phyloP scores from a whole-genome alignment of 2,329 filamentous ascomycete species.

The Alternaria sp. region DNA sequence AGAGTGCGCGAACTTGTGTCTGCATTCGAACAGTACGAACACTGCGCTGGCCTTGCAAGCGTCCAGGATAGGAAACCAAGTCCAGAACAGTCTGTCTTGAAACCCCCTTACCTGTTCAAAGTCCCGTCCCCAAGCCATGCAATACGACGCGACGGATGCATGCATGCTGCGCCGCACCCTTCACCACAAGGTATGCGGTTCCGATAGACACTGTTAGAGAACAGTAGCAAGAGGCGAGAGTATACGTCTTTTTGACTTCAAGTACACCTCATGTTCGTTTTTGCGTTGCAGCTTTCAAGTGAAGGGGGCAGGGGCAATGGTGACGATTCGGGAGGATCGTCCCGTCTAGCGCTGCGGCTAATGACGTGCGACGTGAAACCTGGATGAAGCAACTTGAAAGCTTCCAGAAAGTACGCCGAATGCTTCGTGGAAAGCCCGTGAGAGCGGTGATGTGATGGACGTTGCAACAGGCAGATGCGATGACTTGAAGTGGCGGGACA shows the following conservation, averaged over 20 bases:
- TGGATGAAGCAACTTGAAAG: slow-evolving; percentile 26
- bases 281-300: neutral
- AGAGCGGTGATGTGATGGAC: neutral
- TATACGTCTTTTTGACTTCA: neutral
- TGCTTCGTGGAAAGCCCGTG: neutral
- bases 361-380: slow-evolving; percentile 34
- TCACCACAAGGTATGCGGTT: neutral
- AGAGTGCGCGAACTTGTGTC: neutral
- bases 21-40: neutral
- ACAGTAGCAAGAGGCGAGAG: neutral
- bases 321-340: slow-evolving; percentile 23
- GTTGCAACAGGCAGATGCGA: neutral
- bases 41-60: neutral
- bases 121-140: neutral
- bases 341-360: slow-evolving; percentile 24
- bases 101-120: neutral
- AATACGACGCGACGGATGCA: neutral
- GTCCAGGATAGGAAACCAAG: neutral
- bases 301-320: slow-evolving; percentile 14
- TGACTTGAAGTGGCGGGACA: neutral
- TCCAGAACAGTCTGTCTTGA: neutral
- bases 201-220: neutral
- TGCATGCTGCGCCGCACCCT: neutral
- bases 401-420: slow-evolving; percentile 12
- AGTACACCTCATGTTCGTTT: neutral